phyloP scores from a whole-genome alignment of 129 eudicot species.

The Cynara cardunculus region DNA sequence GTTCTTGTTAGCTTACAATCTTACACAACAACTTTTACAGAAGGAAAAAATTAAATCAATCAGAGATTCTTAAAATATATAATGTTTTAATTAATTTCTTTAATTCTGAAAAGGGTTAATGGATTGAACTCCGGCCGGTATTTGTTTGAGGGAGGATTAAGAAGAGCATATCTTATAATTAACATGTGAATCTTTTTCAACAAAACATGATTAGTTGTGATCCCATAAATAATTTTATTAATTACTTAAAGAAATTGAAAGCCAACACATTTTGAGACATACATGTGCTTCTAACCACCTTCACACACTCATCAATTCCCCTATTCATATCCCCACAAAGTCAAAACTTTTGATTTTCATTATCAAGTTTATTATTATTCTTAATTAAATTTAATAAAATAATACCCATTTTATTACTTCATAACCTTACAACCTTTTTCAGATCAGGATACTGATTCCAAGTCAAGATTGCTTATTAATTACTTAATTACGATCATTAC shows the following conservation, averaged over 20 bases:
- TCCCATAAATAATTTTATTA: slow-evolving; percentile 24
- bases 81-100: neutral
- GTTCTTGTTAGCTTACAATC: neutral
- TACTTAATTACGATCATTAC: neutral
- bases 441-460: neutral
- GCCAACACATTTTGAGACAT: slow-evolving; percentile 40
- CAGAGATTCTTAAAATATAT: neutral
- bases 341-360: slow-evolving; percentile 20
- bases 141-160: slow-evolving; percentile 14
- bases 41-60: too few relatives aligned
- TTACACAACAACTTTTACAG: neutral
- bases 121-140: slow-evolving; percentile 14
- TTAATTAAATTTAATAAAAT: neutral
- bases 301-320: slow-evolving; percentile 32
- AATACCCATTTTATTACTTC: neutral
- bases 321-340: slow-evolving; percentile 27
- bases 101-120: neutral
- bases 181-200: slow-evolving; percentile 31
- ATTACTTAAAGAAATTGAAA: slow-evolving; percentile 1
- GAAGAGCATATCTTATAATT: neutral
- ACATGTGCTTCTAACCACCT: slow-evolving; percentile 47
- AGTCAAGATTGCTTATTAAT: neutral
- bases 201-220: slow-evolving; percentile 34
- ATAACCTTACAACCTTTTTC: neutral
- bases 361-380: slow-evolving; percentile 12